Percentiles rank a stretch among this genome's conserved stretches.
Conservation (phyloP, 345 rosid genomes). For the Melastoma malabathricum region DNA sequence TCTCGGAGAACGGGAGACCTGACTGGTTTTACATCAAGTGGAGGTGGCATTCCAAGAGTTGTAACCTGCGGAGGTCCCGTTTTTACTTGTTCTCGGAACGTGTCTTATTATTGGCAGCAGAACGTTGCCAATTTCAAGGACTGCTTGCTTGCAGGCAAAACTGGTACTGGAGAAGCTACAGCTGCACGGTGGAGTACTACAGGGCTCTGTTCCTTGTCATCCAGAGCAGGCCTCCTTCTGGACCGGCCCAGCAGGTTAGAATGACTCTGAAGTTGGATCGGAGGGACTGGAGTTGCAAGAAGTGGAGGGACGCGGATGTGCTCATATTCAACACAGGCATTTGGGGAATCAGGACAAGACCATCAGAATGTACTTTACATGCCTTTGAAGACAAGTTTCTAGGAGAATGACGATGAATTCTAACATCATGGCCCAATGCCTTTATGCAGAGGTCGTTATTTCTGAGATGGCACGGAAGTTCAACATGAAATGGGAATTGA, state of each 20-base stretch:
- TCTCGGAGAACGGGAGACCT: slow-evolving; percentile 76
- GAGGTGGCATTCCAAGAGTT: slow-evolving; percentile 90
- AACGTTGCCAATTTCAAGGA: background rate
- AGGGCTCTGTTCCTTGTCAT: slow-evolving; percentile 77
- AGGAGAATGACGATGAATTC: background rate
- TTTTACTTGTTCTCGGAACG: background rate
- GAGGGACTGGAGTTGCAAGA: slow-evolving; percentile 67
- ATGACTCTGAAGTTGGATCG: slow-evolving; percentile 68
- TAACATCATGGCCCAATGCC: background rate
- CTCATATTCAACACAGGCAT: slow-evolving; percentile 74
- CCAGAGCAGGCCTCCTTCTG: slow-evolving; percentile 69
- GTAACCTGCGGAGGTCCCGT: slow-evolving; percentile 72
- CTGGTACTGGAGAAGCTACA: slow-evolving; percentile 74
- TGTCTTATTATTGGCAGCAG: background rate
- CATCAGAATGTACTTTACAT: slow-evolving; percentile 46
- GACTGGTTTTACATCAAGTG: slow-evolving; percentile 78
- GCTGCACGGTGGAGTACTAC: slow-evolving; percentile 82
- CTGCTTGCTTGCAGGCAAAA: slow-evolving; percentile 32
- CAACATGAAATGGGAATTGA: slow-evolving; percentile 21
- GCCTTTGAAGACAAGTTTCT: background rate
- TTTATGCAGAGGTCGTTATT: slow-evolving; percentile 28
- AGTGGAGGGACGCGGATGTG: slow-evolving; percentile 73
- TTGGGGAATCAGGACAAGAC: slow-evolving; percentile 99
- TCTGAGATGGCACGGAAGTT: slow-evolving; percentile 27
- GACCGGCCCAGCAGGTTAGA: slow-evolving; percentile 32